Evolutionary conservation across 2,329 filamentous ascomycete species (phyloP).

Genomic region (Herpotrichia juniperi): DNA sequence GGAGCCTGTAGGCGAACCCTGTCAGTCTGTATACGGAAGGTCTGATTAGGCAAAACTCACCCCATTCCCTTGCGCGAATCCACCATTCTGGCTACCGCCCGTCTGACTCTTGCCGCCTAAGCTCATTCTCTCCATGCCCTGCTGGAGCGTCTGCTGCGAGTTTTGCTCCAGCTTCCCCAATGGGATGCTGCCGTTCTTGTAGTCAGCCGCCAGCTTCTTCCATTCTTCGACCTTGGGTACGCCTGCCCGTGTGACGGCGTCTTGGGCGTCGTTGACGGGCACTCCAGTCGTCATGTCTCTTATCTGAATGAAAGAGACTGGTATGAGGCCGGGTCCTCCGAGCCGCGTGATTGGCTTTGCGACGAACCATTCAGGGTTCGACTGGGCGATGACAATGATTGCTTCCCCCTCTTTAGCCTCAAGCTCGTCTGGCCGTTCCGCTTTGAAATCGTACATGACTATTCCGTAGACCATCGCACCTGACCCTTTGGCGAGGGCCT

Average conservation of each 20-base stretch:
- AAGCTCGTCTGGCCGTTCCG: constrained; percentile 92
- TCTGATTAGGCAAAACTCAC: constrained; percentile 37
- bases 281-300: constrained; percentile 89
- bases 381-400: constrained; percentile 98
- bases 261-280: constrained; percentile 79
- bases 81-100: constrained; percentile 26
- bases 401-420: constrained; percentile 94
- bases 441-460: constrained; percentile 95
- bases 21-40: constrained; percentile 15
- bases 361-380: constrained; percentile 98
- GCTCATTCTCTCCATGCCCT: constrained; percentile 77
- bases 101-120: constrained; percentile 55
- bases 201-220: constrained; percentile 99
- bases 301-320: constrained; percentile 95
- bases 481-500: constrained; percentile 54
- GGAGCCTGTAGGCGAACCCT: constrained; percentile 15
- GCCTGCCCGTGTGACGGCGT: constrained; percentile 84
- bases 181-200: constrained; percentile 98
- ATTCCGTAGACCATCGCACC: constrained; percentile 96
- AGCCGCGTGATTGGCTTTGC: constrained; percentile 97
- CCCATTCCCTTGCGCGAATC: constrained; percentile 31
- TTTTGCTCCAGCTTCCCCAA: constrained; percentile 81
- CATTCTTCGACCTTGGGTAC: constrained; percentile 97
- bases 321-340: constrained; percentile 94
- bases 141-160: constrained; percentile 57